Evolutionary conservation across 2,329 filamentous ascomycete species (phyloP).

Genomic region (Colletotrichum sp.): DNA sequence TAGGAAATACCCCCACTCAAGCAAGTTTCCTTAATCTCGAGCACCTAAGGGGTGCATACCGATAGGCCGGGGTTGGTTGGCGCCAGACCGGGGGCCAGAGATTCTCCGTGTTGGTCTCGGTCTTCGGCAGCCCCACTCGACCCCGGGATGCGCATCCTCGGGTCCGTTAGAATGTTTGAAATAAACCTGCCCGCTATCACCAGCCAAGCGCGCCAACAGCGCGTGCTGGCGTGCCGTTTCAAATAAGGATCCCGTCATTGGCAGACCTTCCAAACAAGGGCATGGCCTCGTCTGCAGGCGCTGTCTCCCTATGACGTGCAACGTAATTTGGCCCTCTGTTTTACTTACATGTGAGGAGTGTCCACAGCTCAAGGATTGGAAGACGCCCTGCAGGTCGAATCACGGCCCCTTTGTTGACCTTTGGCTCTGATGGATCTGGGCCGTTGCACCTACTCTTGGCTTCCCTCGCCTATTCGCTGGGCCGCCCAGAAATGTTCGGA

Average conservation of each 20-base stretch:
- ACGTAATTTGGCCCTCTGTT: neutral
- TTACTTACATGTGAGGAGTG: neutral
- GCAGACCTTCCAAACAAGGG: neutral
- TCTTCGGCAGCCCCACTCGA: slow-evolving; percentile 4
- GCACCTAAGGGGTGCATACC: neutral
- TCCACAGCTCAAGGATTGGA: neutral
- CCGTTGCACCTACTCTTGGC: neutral
- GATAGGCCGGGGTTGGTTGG: neutral
- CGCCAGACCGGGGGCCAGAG: neutral
- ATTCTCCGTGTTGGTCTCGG: slow-evolving; percentile 8
- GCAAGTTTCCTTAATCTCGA: slow-evolving; percentile 12
- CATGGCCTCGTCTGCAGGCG: neutral
- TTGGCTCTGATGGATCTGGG: neutral
- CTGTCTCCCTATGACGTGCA: slow-evolving; percentile 10
- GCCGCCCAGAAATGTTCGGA: neutral
- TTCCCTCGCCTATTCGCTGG: neutral
- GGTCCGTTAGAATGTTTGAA: slow-evolving; percentile 10
- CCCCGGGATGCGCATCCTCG: slow-evolving; percentile 8
- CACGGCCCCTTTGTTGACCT: neutral
- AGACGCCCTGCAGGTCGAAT: neutral
- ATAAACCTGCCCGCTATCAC: neutral
- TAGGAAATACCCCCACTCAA: neutral
- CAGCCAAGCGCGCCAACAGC: slow-evolving; percentile 4
- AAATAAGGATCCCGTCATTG: slow-evolving; percentile 5
- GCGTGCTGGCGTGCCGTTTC: neutral